phyloP scores from a whole-genome alignment of 305 asterid genomes.

The Coffea humblotiana region DNA sequence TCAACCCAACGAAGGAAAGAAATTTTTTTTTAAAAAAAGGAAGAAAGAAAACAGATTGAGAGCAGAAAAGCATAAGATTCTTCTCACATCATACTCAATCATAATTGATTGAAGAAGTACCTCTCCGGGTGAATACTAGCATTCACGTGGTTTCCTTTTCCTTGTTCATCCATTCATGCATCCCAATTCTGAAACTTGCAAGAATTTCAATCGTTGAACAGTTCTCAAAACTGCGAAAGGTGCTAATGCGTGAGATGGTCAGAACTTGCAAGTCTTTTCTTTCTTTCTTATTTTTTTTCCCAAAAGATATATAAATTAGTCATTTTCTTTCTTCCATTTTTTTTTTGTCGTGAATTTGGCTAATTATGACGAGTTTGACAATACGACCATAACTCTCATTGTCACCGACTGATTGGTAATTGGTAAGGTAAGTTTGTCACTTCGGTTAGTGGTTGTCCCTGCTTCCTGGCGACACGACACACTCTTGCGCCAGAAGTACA shows the following conservation, averaged over 20 bases:
- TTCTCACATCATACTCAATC: background rate
- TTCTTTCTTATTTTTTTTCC: no score
- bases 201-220: background rate
- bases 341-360: background rate
- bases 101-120: background rate
- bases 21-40: no score
- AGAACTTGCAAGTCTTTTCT: no score
- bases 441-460: background rate
- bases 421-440: background rate
- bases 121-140: background rate
- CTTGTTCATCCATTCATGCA: background rate
- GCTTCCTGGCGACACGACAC: constrained; percentile 11
- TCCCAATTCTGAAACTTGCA: background rate
- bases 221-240: background rate
- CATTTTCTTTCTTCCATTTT: background rate
- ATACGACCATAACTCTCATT: background rate
- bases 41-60: background rate
- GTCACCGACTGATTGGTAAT: background rate
- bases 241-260: background rate
- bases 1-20: background rate
- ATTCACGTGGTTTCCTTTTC: background rate
- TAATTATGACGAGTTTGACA: background rate
- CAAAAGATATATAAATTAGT: no score
- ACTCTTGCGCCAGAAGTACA: background rate
- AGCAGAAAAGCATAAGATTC: background rate